phyloP scores from a whole-genome alignment of 176 grass and related monocot species.

The Carex kokanica region DNA sequence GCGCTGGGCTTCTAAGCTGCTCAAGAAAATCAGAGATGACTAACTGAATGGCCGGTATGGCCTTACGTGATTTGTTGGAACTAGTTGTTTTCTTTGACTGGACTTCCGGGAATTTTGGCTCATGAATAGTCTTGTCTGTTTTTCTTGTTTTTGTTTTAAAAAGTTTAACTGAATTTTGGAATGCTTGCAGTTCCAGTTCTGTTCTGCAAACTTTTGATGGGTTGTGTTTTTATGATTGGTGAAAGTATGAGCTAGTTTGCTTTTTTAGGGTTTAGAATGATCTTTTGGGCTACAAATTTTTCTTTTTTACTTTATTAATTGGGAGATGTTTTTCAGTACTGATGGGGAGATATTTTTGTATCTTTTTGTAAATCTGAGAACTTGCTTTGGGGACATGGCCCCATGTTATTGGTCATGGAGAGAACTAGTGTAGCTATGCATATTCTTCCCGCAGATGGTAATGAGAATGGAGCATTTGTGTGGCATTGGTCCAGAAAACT shows the following conservation, averaged over 20 bases:
- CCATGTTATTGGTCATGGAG: background rate
- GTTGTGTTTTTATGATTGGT: background rate
- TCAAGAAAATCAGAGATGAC: conserved; percentile 76
- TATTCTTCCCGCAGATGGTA: background rate
- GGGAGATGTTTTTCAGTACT: too few relatives aligned
- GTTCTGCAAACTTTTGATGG: background rate
- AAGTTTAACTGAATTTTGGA: background rate
- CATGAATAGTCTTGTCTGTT: background rate
- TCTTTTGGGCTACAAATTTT: background rate
- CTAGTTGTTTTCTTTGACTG: background rate
- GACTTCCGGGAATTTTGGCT: background rate
- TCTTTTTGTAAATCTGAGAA: background rate
- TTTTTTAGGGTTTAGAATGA: background rate
- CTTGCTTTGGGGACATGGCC: background rate
- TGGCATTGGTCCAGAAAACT: background rate
- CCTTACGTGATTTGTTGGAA: background rate
- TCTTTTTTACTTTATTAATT: background rate
- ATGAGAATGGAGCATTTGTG: background rate
- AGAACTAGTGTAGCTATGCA: background rate
- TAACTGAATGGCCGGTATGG: background rate
- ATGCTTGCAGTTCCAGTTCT: background rate
- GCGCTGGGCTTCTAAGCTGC: conserved; percentile 47
- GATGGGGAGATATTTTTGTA: background rate
- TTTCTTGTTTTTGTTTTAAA: background rate
- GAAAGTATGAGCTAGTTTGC: background rate